Percentiles rank a stretch among this genome's conserved stretches.
phyloP scores from a whole-genome alignment of 148 eudicot species.

The Nepenthes gracilis region DNA sequence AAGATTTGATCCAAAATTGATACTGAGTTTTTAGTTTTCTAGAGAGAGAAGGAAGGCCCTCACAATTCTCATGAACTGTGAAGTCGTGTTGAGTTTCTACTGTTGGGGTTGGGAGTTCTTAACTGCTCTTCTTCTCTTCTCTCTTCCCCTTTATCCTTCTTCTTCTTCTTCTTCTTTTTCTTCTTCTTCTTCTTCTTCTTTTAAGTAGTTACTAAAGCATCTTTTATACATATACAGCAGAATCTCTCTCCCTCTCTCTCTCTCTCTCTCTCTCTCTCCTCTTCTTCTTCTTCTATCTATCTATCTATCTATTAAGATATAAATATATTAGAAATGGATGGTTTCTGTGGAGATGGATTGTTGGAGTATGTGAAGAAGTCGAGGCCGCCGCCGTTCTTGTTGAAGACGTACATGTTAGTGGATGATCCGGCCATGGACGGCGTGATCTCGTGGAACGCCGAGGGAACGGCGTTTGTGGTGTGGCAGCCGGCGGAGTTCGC shows the following conservation, averaged over 20 bases:
- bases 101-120: constrained; percentile 87
- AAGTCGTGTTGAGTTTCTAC: constrained; percentile 69
- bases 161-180: constrained; percentile 1
- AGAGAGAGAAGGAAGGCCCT: constrained; percentile 2
- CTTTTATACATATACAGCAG: not conserved
- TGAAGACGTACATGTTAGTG: constrained; percentile 84
- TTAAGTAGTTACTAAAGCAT: not conserved
- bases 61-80: constrained; percentile 77
- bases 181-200: not conserved
- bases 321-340: constrained; percentile 15
- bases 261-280: too few relatives aligned
- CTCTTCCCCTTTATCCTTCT: not conserved
- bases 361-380: constrained; percentile 41
- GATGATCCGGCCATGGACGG: constrained; percentile 63
- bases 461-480: constrained; percentile 74
- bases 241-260: not conserved
- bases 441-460: constrained; percentile 70
- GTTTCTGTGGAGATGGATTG: constrained; percentile 17
- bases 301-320: not conserved
- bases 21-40: too few relatives aligned
- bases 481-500: constrained; percentile 98
- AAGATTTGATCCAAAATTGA: too few relatives aligned
- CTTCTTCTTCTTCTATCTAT: not conserved
- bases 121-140: constrained; percentile 86
- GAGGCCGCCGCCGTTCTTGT: constrained; percentile 70